phyloP scores from a whole-genome alignment of 2,329 filamentous ascomycete genomes.

The Nakataea oryzae region DNA sequence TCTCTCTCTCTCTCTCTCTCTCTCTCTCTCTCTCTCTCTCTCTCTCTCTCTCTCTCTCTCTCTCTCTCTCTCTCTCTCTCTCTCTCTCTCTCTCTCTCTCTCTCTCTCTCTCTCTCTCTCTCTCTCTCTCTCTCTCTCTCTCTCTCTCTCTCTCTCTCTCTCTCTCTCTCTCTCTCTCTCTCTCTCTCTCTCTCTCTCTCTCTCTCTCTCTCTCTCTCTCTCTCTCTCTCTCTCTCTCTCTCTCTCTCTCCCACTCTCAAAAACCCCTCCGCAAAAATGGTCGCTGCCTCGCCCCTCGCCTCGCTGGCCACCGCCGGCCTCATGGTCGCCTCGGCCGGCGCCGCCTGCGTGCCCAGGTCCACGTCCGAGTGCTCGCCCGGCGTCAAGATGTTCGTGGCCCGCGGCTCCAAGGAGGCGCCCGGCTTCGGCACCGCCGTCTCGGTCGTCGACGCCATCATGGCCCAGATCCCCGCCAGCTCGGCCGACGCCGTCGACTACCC shows the following conservation, averaged over 20 bases:
- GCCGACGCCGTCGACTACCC: constrained; percentile 36
- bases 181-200: no score
- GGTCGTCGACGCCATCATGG: constrained; percentile 19
- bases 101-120: no score
- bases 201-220: background rate
- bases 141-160: no score
- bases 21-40: no score
- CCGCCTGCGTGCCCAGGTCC: background rate
- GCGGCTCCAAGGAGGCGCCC: constrained; percentile 19
- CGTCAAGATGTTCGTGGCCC: constrained; percentile 23
- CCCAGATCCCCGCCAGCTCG: constrained; percentile 18
- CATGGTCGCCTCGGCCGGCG: background rate
- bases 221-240: no score
- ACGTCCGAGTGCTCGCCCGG: background rate
- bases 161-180: no score
- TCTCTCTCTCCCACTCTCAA: background rate
- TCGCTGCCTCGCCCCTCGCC: background rate
- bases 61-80: no score
- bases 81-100: no score
- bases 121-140: no score
- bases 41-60: no score
- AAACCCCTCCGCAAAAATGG: background rate
- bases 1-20: no score
- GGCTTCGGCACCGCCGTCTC: constrained; percentile 20
- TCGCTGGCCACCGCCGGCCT: background rate